Evolutionary conservation across 805 yeast genomes (phyloP).

Genomic region (Metschnikowia baotianmanensis): DNA sequence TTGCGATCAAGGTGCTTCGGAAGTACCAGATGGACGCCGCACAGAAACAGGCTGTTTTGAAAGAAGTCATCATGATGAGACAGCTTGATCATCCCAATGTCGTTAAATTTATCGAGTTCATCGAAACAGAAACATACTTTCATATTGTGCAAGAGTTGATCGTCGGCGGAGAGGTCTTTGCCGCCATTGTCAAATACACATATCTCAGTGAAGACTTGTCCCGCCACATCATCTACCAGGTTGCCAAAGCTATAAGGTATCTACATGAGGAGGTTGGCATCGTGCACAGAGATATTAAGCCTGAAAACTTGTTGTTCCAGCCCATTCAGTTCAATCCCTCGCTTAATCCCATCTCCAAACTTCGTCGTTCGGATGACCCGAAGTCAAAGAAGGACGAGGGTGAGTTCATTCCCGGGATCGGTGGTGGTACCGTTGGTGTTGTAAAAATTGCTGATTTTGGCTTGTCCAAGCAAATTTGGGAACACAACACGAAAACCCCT

Average conservation of each 20-base stretch:
- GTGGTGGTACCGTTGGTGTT: slow-evolving; percentile 63
- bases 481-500: slow-evolving; percentile 55
- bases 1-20: slow-evolving; percentile 76
- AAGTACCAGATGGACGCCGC: slow-evolving; percentile 53
- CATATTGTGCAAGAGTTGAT: slow-evolving; percentile 66
- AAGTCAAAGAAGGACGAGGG: slow-evolving; percentile 63
- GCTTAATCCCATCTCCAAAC: slow-evolving; percentile 32
- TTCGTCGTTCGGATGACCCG: slow-evolving; percentile 54
- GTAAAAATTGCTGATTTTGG: slow-evolving; percentile 73
- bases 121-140: slow-evolving; percentile 52
- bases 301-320: slow-evolving; percentile 69
- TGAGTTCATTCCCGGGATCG: slow-evolving; percentile 46
- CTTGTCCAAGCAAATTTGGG: slow-evolving; percentile 53
- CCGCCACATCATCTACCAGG: slow-evolving; percentile 69
- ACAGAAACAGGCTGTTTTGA: slow-evolving; percentile 56
- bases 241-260: slow-evolving; percentile 66
- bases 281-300: slow-evolving; percentile 81
- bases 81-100: slow-evolving; percentile 60
- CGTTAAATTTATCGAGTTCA: slow-evolving; percentile 51
- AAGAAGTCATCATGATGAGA: slow-evolving; percentile 74
- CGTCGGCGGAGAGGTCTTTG: slow-evolving; percentile 79
- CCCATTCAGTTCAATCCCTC: slow-evolving; percentile 52
- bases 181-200: slow-evolving; percentile 73
- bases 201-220: slow-evolving; percentile 72
- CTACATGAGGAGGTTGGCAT: slow-evolving; percentile 59